A percentile compares a stretch with the other conserved stretches of the same genome.
phyloP scores from a whole-genome alignment of 1,139 yeast species.

The Taphrina sp. region DNA sequence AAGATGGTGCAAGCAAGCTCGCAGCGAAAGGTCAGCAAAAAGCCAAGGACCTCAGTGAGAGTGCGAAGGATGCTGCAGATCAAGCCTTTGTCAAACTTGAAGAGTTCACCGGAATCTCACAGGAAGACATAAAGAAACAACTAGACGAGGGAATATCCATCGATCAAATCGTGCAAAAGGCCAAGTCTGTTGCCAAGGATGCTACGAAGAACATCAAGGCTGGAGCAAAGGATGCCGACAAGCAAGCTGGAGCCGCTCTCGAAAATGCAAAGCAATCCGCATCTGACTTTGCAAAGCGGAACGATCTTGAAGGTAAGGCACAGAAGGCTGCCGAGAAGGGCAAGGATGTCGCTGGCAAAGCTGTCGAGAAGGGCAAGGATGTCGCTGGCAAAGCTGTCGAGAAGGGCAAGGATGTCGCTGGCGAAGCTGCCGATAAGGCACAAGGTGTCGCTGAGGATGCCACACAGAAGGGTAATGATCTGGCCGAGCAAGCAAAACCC shows the following conservation, averaged over 20 bases:
- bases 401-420: neutral
- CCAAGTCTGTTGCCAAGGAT: neutral
- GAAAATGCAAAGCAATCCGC: constrained; percentile 5
- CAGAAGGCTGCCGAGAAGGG: constrained; percentile 10
- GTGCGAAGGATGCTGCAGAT: constrained; percentile 1
- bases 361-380: neutral
- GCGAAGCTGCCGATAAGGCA: neutral
- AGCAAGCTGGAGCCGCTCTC: constrained; percentile 7
- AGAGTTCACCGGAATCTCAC: constrained; percentile 16
- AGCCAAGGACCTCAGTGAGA: constrained; percentile 2
- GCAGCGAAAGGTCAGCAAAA: constrained; percentile 6
- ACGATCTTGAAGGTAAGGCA: constrained; percentile 1
- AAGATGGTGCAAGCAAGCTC: neutral
- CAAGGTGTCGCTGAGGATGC: neutral
- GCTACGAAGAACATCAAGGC: constrained; percentile 1
- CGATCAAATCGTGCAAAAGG: constrained; percentile 17
- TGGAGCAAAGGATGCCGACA: constrained; percentile 12
- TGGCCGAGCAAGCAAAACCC: constrained; percentile 7
- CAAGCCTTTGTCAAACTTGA: constrained; percentile 26
- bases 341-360: neutral
- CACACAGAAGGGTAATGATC: neutral
- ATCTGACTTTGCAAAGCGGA: constrained; percentile 9
- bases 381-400: neutral
- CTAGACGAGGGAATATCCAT: constrained; percentile 19
- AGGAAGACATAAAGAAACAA: constrained; percentile 3